Base-by-base conservation (phyloP, 2,329 filamentous ascomycete species). In the Blumeriella jaapii region DNA sequence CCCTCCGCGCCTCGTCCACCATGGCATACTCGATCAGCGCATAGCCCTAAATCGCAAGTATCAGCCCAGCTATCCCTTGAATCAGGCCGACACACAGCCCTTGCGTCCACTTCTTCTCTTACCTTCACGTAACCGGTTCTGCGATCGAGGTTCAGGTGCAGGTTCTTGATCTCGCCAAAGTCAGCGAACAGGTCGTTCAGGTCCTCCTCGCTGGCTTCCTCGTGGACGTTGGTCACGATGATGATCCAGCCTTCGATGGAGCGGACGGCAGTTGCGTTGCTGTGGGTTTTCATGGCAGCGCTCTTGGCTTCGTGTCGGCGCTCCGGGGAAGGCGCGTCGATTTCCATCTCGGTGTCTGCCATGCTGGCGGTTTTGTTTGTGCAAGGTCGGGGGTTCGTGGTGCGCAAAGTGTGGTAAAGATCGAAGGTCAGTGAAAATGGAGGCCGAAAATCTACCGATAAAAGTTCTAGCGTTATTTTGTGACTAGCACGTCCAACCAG, bases 241-340 rank as follows among this genome's bases (percentile, higher is more conserved):
- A 91, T 68, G 59, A 91, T 91, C 84, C 84, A 91, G 49, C 84
- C 83, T 61, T 91, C 83, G 54, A 91, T 87, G 36, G 80, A 86
- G 51, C 83, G 82, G 40, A 91, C 83, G 15, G 83, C 83, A 1
- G 78, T 84, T 36, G 82, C 82, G 55, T 81, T 79, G 23, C 70
- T 67, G 51, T 74, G 71, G 5, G 82, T 87, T 52, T 75, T 74
- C 68, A 84, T 80, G 53, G 80, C 74, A 50, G 65, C 63, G 44
- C 72, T 67, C 52, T 73, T 71, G 49, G 63, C 57, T 33, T 72
- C 65, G 39, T 71, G 64, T 51, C 71, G 70, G 49, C 61, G 57
- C 41, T 65, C 61, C 36, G 56, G 47, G 38, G 49, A 52, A 34
- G 47, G 49, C 44, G 39, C 46, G 47, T 62, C 61, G 26, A 65